Percentiles rank a stretch among this genome's conserved stretches.
Evolutionary conservation across 768 basidiomycete species (phyloP).

Genomic region (Butyriboletus loyo): DNA sequence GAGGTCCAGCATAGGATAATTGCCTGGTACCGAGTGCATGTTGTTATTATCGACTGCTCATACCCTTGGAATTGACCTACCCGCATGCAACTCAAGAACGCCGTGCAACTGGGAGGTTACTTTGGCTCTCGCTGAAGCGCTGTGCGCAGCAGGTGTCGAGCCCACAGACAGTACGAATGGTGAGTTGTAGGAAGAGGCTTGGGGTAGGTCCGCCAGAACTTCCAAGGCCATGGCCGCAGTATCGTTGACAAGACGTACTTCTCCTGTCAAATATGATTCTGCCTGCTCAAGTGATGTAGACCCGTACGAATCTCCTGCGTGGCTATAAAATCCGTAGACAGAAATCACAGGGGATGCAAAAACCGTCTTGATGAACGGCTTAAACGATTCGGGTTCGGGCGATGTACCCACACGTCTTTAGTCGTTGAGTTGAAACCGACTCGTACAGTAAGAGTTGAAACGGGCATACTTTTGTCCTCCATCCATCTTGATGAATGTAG

Average conservation of each 20-base stretch:
- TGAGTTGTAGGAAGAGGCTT: constrained; percentile 33
- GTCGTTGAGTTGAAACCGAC: constrained; percentile 11
- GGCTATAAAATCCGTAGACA: constrained; percentile 83
- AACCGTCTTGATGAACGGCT: constrained; percentile 49
- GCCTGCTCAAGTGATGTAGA: constrained; percentile 69
- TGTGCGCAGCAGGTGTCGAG: constrained; percentile 86
- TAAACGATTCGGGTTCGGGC: constrained; percentile 52
- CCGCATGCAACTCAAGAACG: constrained; percentile 72
- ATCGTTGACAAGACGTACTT: constrained; percentile 67
- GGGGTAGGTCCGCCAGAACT: constrained; percentile 38
- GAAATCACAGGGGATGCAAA: constrained; percentile 53
- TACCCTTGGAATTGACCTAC: constrained; percentile 31
- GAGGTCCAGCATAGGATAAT: constrained; percentile 81
- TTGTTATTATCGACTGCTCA: not conserved
- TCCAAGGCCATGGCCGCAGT: constrained; percentile 57
- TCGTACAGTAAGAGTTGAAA: not conserved
- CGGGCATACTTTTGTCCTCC: constrained; percentile 66
- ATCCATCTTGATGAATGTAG: constrained; percentile 78
- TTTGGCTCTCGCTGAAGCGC: constrained; percentile 53
- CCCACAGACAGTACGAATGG: constrained; percentile 77
- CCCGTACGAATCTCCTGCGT: constrained; percentile 74
- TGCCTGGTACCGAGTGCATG: constrained; percentile 41
- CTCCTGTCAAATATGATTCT: constrained; percentile 59
- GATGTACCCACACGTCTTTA: constrained; percentile 71
- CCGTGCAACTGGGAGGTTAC: constrained; percentile 53